Conservation (phyloP, 345 rosid species). For the Populus pruinosa region DNA sequence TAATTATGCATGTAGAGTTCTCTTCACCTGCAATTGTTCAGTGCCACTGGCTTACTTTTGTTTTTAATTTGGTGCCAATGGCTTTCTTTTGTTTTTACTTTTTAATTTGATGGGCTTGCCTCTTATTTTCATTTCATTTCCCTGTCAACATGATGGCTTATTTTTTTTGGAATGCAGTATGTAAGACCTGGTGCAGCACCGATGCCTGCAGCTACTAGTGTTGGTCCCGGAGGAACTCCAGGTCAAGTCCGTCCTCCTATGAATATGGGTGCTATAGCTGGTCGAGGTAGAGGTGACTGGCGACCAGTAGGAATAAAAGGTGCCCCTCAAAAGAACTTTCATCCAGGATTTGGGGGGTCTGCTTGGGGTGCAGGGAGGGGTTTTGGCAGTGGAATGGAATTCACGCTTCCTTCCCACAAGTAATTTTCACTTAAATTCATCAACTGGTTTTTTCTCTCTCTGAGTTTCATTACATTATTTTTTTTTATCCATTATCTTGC, state of each 20-base stretch:
- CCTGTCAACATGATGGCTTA: conserved; percentile 7
- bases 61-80: neutral
- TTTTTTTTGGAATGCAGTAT: conserved; percentile 64
- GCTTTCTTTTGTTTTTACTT: neutral
- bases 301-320: conserved; percentile 68
- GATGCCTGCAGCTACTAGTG: conserved; percentile 56
- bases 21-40: neutral
- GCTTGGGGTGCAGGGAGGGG: conserved; percentile 80
- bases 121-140: conserved; percentile 18
- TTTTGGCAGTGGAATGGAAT: conserved; percentile 72
- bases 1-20: neutral
- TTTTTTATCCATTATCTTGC: neutral
- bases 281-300: conserved; percentile 98
- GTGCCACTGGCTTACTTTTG: neutral
- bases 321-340: conserved; percentile 74
- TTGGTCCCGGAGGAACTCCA: conserved; percentile 52
- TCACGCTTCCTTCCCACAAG: conserved; percentile 99
- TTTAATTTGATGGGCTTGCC: conserved; percentile 5
- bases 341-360: conserved; percentile 55
- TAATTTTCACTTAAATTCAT: conserved; percentile 29
- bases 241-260: conserved; percentile 79
- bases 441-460: neutral
- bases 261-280: conserved; percentile 56
- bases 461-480: neutral
- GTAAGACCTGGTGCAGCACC: conserved; percentile 95